phyloP scores from a whole-genome alignment of 345 rosid genomes.

The Rhizophora apiculata region DNA sequence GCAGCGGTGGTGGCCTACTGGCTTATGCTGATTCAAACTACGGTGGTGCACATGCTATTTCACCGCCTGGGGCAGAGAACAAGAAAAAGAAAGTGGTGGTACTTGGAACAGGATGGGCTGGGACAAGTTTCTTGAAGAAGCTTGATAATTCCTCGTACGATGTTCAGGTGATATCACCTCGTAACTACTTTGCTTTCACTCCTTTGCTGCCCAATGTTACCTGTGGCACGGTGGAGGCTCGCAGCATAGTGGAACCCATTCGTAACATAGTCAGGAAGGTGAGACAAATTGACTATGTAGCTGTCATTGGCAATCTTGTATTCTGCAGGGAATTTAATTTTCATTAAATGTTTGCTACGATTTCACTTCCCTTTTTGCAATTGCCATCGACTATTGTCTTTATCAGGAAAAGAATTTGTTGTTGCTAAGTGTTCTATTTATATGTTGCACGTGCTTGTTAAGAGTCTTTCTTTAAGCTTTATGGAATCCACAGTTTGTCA shows the following conservation, averaged over 20 bases:
- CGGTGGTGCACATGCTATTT: constrained; percentile 28
- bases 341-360: not conserved
- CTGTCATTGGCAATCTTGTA: not conserved
- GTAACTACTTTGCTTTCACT: constrained; percentile 97
- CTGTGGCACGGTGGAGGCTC: constrained; percentile 94
- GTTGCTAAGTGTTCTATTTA: no score
- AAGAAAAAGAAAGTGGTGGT: constrained; percentile 90
- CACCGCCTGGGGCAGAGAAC: constrained; percentile 36
- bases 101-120: constrained; percentile 99
- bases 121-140: constrained; percentile 81
- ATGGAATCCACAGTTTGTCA: no score
- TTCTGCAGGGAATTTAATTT: not conserved
- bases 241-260: constrained; percentile 91
- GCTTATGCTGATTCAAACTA: constrained; percentile 75
- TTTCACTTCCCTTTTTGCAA: no score
- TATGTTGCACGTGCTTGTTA: no score
- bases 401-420: no score
- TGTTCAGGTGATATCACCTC: constrained; percentile 88
- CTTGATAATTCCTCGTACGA: constrained; percentile 62
- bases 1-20: constrained; percentile 81
- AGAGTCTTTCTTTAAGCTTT: no score
- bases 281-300: constrained; percentile 2
- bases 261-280: constrained; percentile 88
- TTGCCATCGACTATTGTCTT: no score
- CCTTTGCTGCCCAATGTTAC: constrained; percentile 97